phyloP scores from a whole-genome alignment of 805 yeast genomes.

The Nematodospora valgi region DNA sequence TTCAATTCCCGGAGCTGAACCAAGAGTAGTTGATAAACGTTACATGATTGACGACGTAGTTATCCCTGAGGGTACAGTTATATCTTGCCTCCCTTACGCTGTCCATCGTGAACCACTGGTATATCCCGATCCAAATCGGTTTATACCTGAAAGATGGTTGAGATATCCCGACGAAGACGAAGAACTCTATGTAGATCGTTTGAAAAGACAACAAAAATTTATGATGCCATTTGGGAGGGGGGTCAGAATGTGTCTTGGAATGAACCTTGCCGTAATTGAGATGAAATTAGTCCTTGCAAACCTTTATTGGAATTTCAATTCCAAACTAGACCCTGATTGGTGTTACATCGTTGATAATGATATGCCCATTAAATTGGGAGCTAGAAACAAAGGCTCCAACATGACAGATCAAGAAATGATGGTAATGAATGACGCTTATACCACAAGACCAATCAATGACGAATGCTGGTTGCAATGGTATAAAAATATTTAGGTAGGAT shows the following conservation, averaged over 20 bases:
- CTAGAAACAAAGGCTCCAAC: slow-evolving; percentile 14
- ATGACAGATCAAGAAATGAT: slow-evolving; percentile 44
- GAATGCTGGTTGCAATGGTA: slow-evolving; percentile 50
- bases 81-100: slow-evolving; percentile 66
- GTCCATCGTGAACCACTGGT: slow-evolving; percentile 50
- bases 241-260: slow-evolving; percentile 70
- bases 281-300: slow-evolving; percentile 56
- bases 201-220: slow-evolving; percentile 45
- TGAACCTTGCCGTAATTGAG: slow-evolving; percentile 63
- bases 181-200: slow-evolving; percentile 21
- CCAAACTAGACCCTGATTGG: slow-evolving; percentile 43
- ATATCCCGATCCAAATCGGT: slow-evolving; percentile 50
- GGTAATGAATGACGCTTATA: slow-evolving; percentile 56
- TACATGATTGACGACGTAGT: slow-evolving; percentile 20
- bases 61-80: slow-evolving; percentile 52
- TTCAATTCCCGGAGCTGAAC: slow-evolving; percentile 74
- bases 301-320: slow-evolving; percentile 47
- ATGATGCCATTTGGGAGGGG: slow-evolving; percentile 76
- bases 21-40: slow-evolving; percentile 42
- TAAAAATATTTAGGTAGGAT: too few species aligned
- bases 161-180: slow-evolving; percentile 29
- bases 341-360: slow-evolving; percentile 22
- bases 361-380: slow-evolving; percentile 17
- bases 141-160: slow-evolving; percentile 66
- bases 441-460: slow-evolving; percentile 49